Conservation (phyloP, 2,329 filamentous ascomycete genomes). For the Fusarium oligoseptatum region DNA sequence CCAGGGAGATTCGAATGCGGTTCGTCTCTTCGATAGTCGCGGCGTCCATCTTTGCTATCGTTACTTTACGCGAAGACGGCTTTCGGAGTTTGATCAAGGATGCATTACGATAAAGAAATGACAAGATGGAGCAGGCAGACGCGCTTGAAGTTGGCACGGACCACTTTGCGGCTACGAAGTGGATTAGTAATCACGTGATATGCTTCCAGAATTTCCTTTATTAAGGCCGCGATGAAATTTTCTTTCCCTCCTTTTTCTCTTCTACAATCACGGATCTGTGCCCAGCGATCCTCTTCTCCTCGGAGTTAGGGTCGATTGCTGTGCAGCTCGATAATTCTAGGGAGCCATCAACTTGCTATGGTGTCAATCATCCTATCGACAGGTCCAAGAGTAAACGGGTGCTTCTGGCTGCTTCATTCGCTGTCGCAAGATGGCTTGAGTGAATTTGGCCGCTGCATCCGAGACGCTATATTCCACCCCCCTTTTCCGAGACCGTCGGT, state of each 20-base stretch:
- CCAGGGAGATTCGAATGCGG: conserved; percentile 88
- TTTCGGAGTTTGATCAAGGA: not conserved
- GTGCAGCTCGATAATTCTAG: conserved; percentile 86
- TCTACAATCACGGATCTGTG: conserved; percentile 81
- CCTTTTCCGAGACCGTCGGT: conserved; percentile 91
- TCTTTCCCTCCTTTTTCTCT: conserved; percentile 51
- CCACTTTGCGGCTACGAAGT: conserved; percentile 22
- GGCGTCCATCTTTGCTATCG: conserved; percentile 65
- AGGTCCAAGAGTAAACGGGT: conserved; percentile 86
- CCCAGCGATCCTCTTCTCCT: conserved; percentile 77
- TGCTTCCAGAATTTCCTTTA: conserved; percentile 29
- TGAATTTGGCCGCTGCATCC: conserved; percentile 70
- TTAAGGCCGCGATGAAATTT: conserved; percentile 50
- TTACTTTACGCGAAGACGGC: conserved; percentile 3
- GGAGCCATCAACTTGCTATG: conserved; percentile 82
- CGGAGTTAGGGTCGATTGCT: conserved; percentile 78
- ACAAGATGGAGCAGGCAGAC: conserved; percentile 15
- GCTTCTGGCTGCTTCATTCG: conserved; percentile 75
- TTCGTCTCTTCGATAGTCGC: conserved; percentile 94
- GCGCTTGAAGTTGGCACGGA: conserved; percentile 34
- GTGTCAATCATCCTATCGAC: conserved; percentile 94
- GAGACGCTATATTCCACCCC: conserved; percentile 89
- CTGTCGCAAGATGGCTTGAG: conserved; percentile 71
- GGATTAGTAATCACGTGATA: conserved; percentile 24
- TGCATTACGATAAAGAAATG: conserved; percentile 1